Base-by-base conservation (phyloP, 768 basidiomycete genomes). In the Panellus pusillus region DNA sequence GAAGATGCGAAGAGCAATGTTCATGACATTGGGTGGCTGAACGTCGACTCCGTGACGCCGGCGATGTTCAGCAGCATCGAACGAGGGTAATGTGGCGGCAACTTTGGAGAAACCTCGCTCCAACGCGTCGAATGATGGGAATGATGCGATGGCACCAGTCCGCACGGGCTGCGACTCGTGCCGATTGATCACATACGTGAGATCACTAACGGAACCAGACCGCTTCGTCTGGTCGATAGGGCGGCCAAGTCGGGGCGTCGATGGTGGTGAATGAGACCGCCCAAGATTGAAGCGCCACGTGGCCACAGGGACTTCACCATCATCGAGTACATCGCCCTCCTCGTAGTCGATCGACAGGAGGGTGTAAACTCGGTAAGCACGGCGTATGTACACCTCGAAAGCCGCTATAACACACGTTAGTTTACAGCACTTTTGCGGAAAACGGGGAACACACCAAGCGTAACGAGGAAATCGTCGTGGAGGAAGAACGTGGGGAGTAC, bases 251-350 rank as follows among this genome's bases (percentile, higher is more conserved):
- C 80, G 80, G 50, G 93, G 93, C 3, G 93, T 95, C 5, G 89
- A 79, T 1, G 92, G 92, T 29, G 90, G 89, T 15, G 90, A 90
- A 67, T 90, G 89, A 1, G 90, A 87, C 66, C 87, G 87, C 41
- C 93, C 91, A 40, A 98, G 80, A 68, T 93, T 95, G 83, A 99
- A 99, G 37, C 91, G 82, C 97, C 97, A 98, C 6, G 86, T 92
- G 20, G 96, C 79, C 45, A 89, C 82, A 57, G 91, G 88, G 3
- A 82, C 79, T 55, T 94, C 92, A 28, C 88, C 91, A 56, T 92
- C 91, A 61, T 93, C 93, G 17, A 82, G 66, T 17, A 83, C 80
- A 64, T 95, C 91, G 4, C 93, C 96, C 67, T 94, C 92, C 65
- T 98, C 93, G 67, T 96, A 94, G 68, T 98, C 96, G 54, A 99